phyloP scores from a whole-genome alignment of 1,284 basidiomycete genomes.

The Taiwanofungus camphoratus region DNA sequence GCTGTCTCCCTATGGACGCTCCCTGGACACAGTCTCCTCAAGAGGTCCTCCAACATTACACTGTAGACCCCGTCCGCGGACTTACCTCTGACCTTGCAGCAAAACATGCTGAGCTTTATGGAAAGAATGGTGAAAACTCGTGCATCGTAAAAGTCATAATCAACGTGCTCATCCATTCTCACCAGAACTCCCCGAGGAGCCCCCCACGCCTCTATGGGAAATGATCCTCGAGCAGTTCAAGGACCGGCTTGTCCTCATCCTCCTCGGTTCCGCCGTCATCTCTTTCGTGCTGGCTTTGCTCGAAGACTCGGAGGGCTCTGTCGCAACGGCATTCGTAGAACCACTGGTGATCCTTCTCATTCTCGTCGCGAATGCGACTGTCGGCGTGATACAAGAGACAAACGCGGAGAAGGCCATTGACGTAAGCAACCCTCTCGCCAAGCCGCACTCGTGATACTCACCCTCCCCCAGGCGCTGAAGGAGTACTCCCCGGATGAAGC shows the following conservation, averaged over 20 bases:
- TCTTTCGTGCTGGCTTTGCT: slow-evolving; percentile 87
- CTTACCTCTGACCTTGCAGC: slow-evolving; percentile 56
- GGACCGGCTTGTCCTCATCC: slow-evolving; percentile 92
- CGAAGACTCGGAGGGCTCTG: slow-evolving; percentile 66
- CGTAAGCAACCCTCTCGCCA: slow-evolving; percentile 44
- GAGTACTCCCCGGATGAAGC: slow-evolving; percentile 96
- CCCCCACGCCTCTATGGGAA: slow-evolving; percentile 86
- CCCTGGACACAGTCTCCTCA: slow-evolving; percentile 69
- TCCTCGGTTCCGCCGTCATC: slow-evolving; percentile 86
- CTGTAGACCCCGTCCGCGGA: slow-evolving; percentile 51
- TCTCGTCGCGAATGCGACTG: slow-evolving; percentile 88
- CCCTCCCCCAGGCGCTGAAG: slow-evolving; percentile 67
- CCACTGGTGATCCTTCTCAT: slow-evolving; percentile 91
- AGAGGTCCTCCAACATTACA: slow-evolving; percentile 60
- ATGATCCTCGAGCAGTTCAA: slow-evolving; percentile 97
- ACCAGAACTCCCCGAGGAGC: slow-evolving; percentile 84
- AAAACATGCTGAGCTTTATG: slow-evolving; percentile 75
- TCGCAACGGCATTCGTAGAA: slow-evolving; percentile 84
- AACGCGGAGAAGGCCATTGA: slow-evolving; percentile 95
- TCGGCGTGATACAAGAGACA: slow-evolving; percentile 92
- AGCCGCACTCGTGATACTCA: slow-evolving; percentile 1
- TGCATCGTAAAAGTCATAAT: slow-evolving; percentile 1
- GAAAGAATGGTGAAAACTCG: slow-evolving; percentile 68
- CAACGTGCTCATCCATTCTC: slow-evolving; percentile 2
- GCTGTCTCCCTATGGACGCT: slow-evolving; percentile 49